Percentiles rank a stretch among this genome's conserved stretches.
Evolutionary conservation across 2,329 filamentous ascomycete genomes (phyloP).

Genomic region (Colletotrichum sp.): DNA sequence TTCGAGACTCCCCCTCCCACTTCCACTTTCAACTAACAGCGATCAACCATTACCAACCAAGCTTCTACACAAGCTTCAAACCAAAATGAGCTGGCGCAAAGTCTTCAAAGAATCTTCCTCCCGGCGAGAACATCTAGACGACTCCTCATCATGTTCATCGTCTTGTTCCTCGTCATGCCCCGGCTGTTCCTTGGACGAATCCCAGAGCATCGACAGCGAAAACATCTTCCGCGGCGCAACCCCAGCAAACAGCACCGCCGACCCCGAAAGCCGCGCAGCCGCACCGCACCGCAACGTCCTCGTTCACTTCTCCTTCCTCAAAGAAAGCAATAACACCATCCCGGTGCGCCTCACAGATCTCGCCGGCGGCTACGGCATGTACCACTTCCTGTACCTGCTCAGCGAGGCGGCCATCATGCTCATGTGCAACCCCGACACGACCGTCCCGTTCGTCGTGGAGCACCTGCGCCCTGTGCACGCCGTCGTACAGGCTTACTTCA

Average conservation of each 20-base stretch:
- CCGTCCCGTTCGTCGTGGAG: neutral
- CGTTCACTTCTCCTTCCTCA: neutral
- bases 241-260: accelerated
- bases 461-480: neutral
- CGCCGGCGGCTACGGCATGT: neutral
- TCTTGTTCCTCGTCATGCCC: neutral
- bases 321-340: neutral
- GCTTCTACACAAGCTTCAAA: too few relatives aligned
- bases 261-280: neutral
- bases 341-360: neutral
- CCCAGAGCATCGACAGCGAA: neutral
- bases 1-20: too few relatives aligned
- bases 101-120: neutral
- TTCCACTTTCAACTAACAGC: neutral
- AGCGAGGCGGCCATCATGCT: neutral
- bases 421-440: neutral
- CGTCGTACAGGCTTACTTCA: neutral
- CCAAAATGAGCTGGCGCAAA: neutral
- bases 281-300: neutral
- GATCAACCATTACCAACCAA: too few relatives aligned
- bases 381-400: neutral
- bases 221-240: neutral
- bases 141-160: neutral
- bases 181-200: neutral
- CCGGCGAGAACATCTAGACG: neutral